Conservation (phyloP, 495 filamentous ascomycete species). For the Tuber aestivum region DNA sequence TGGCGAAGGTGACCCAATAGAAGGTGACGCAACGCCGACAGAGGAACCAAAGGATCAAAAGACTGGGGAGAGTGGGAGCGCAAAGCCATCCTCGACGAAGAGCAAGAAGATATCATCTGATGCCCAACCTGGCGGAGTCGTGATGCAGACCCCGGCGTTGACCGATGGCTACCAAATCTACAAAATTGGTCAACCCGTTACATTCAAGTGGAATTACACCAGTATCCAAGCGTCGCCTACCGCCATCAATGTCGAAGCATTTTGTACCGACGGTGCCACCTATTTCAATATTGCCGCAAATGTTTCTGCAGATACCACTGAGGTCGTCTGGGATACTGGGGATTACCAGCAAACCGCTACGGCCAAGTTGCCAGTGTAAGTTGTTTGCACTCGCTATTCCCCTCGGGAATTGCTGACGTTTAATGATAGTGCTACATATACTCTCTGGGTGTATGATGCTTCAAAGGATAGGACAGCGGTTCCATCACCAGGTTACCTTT, state of each 20-base stretch:
- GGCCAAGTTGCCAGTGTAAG: slow-evolving; percentile 38
- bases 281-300: slow-evolving; percentile 66
- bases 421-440: slow-evolving; percentile 60
- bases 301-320: slow-evolving; percentile 54
- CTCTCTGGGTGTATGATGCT: slow-evolving; percentile 74
- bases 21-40: slow-evolving; percentile 27
- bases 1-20: slow-evolving; percentile 30
- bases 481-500: slow-evolving; percentile 66
- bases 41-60: slow-evolving; percentile 16
- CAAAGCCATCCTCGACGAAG: slow-evolving; percentile 48
- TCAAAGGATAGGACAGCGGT: slow-evolving; percentile 56
- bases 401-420: slow-evolving; percentile 13
- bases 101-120: slow-evolving; percentile 52
- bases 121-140: slow-evolving; percentile 65
- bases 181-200: slow-evolving; percentile 80
- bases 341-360: slow-evolving; percentile 60
- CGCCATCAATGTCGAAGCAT: slow-evolving; percentile 73
- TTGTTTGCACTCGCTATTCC: slow-evolving; percentile 53
- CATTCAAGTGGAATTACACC: slow-evolving; percentile 94
- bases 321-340: slow-evolving; percentile 71
- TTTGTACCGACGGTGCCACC: slow-evolving; percentile 59
- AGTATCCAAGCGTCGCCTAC: slow-evolving; percentile 70
- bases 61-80: slow-evolving; percentile 38
- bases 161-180: slow-evolving; percentile 63
- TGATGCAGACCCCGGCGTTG: slow-evolving; percentile 69